A percentile compares a stretch with the other conserved stretches of the same genome.
Evolutionary conservation across 768 basidiomycete genomes (phyloP).

Genomic region (Agrocybe pediades): DNA sequence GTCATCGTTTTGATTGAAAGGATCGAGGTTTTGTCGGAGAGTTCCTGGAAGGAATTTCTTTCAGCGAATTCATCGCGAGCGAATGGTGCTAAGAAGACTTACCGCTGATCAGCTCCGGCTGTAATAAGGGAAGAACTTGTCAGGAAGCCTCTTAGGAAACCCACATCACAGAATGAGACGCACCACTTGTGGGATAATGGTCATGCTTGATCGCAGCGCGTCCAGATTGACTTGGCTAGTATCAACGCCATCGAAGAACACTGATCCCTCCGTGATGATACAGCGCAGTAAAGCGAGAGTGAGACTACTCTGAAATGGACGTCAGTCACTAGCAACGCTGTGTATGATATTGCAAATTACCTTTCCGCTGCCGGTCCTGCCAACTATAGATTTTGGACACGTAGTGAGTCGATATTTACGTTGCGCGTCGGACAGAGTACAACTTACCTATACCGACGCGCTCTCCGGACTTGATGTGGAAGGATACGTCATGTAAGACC

Average conservation of each 20-base stretch:
- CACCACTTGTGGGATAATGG: conserved; percentile 59
- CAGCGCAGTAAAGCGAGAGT: conserved; percentile 49
- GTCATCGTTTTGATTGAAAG: conserved; percentile 62
- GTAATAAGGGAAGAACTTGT: not conserved
- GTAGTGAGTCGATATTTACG: no score
- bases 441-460: conserved; percentile 48
- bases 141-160: not conserved
- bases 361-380: conserved; percentile 48
- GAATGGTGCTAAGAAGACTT: conserved; percentile 12
- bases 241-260: conserved; percentile 56
- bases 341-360: conserved; percentile 16
- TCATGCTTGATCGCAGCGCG: conserved; percentile 56
- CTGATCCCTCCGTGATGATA: conserved; percentile 56
- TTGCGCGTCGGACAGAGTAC: conserved; percentile 47
- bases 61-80: no score
- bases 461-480: conserved; percentile 58
- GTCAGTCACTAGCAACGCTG: not conserved
- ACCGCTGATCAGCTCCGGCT: conserved; percentile 53
- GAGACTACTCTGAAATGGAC: conserved; percentile 46
- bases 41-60: conserved; percentile 45
- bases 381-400: conserved; percentile 42
- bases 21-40: conserved; percentile 68
- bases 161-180: conserved; percentile 9
- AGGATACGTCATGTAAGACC: conserved; percentile 48
- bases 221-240: conserved; percentile 57